These are phyloP conservation scores for Yamadazyma atmosphaerica DNA, from an alignment of 1,139 yeast genomes.

Conservation along the genomic window DNA sequence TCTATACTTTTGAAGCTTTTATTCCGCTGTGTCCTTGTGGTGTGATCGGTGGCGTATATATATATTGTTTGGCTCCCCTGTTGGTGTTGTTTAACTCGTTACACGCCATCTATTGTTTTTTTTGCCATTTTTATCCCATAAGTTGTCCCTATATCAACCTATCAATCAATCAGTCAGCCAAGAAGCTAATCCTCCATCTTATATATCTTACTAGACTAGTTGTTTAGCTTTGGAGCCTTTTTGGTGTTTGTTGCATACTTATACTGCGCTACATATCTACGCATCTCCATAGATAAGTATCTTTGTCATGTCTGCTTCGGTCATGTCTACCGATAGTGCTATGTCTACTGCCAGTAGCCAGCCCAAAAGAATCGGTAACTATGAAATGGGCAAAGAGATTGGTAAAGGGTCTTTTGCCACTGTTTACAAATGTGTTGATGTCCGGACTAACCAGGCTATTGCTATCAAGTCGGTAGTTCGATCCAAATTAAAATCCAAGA, in stretches of 20 bases:
- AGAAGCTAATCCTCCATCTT: too few species aligned
- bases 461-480: conserved; percentile 89
- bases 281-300: neutral
- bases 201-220: neutral
- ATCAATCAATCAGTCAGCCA: neutral
- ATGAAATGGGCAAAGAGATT: conserved; percentile 46
- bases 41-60: too few species aligned
- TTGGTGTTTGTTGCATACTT: neutral
- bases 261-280: neutral
- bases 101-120: neutral
- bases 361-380: conserved; percentile 25
- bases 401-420: conserved; percentile 55
- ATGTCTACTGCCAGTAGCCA: neutral
- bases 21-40: too few species aligned
- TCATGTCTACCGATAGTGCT: conserved; percentile 9
- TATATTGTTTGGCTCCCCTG: too few species aligned
- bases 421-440: conserved; percentile 46
- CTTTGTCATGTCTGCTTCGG: conserved; percentile 8
- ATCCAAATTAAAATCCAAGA: conserved; percentile 79
- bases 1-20: neutral
- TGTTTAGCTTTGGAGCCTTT: neutral
- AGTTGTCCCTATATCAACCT: neutral
- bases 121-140: neutral
- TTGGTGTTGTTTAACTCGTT: neutral
- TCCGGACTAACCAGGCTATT: conserved; percentile 55